Evolutionary conservation across 1,139 yeast species (phyloP).

Genomic region (Sugiyamaella castrensis): DNA sequence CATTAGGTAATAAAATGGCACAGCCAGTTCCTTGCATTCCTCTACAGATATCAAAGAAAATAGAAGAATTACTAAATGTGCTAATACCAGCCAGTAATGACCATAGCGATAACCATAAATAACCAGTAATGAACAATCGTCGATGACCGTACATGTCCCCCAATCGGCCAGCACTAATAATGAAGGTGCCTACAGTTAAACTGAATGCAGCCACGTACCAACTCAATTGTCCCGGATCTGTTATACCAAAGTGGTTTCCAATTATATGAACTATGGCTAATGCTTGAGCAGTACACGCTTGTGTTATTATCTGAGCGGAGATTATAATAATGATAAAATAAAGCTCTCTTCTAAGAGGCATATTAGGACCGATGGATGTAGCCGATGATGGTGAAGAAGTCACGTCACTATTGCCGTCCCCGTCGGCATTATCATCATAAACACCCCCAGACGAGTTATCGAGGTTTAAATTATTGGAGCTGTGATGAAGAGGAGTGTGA

Average conservation of each 20-base stretch:
- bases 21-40: constrained; percentile 62
- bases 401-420: too few species aligned
- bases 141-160: constrained; percentile 67
- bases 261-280: constrained; percentile 43
- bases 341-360: constrained; percentile 22
- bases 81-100: constrained; percentile 52
- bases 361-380: not conserved
- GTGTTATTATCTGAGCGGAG: constrained; percentile 49
- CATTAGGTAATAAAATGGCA: constrained; percentile 56
- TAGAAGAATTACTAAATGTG: constrained; percentile 40
- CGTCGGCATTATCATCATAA: too few species aligned
- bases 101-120: constrained; percentile 48
- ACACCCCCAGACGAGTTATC: too few species aligned
- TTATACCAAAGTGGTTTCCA: constrained; percentile 41
- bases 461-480: too few species aligned
- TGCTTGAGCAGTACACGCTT: constrained; percentile 49
- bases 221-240: constrained; percentile 44
- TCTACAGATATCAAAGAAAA: constrained; percentile 51
- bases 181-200: constrained; percentile 60
- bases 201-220: constrained; percentile 63
- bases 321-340: constrained; percentile 37
- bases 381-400: too few species aligned
- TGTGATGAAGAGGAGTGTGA: too few species aligned
- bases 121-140: constrained; percentile 47
- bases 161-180: constrained; percentile 56